These are phyloP conservation scores for Geosmithia putterillii DNA, from an alignment of 2,329 filamentous ascomycete genomes.

Conservation along the genomic window DNA sequence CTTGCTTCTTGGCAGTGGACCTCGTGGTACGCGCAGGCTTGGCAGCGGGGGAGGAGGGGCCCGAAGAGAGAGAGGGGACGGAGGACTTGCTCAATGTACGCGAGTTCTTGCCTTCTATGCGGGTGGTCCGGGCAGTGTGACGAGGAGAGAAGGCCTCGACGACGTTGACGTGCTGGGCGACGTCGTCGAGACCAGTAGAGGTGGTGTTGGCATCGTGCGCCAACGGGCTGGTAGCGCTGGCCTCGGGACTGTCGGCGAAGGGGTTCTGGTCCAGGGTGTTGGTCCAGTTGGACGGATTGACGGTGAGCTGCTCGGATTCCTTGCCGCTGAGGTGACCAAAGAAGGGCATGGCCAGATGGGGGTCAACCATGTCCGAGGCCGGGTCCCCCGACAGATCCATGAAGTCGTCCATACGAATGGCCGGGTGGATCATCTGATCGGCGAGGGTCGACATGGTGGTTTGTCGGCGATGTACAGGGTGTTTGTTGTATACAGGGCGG, in stretches of 20 bases:
- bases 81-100: slow-evolving; percentile 5
- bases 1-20: slow-evolving; percentile 1
- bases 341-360: slow-evolving; percentile 2
- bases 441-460: slow-evolving; percentile 1
- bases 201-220: not conserved
- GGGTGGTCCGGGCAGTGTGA: slow-evolving; percentile 2
- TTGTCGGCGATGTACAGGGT: not conserved
- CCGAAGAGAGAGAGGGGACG: slow-evolving; percentile 2
- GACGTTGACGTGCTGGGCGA: not conserved
- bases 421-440: not conserved
- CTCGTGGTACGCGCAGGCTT: slow-evolving; percentile 3
- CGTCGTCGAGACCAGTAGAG: not conserved
- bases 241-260: not conserved
- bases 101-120: slow-evolving; percentile 7
- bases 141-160: slow-evolving; percentile 3
- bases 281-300: slow-evolving; percentile 2
- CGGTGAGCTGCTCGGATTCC: not conserved
- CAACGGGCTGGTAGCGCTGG: not conserved
- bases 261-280: not conserved
- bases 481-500: no score
- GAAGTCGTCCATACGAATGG: slow-evolving; percentile 1
- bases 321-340: slow-evolving; percentile 1
- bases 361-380: slow-evolving; percentile 3
- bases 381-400: slow-evolving; percentile 1
- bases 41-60: not conserved